These are phyloP conservation scores for Arthrinium puccinioides DNA, from an alignment of 2,329 filamentous ascomycete genomes.

Conservation along the genomic window DNA sequence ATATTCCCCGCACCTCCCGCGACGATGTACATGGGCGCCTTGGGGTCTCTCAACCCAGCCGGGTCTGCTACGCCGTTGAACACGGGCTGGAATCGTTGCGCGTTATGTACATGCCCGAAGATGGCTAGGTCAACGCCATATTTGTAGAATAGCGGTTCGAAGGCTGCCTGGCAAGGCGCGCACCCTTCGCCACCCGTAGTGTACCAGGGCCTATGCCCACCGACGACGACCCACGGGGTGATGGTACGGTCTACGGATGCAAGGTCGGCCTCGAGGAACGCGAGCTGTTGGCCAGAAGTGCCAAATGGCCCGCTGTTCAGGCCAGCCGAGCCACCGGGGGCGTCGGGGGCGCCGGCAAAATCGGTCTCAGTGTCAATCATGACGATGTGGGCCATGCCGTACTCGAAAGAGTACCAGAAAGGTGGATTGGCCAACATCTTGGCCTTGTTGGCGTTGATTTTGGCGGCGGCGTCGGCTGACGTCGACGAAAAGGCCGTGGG, in stretches of 20 bases:
- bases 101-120: slow-evolving; percentile 52
- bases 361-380: slow-evolving; percentile 53
- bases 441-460: slow-evolving; percentile 36
- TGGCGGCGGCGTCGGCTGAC: slow-evolving; percentile 33
- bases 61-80: slow-evolving; percentile 27
- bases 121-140: slow-evolving; percentile 51
- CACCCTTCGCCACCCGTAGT: slow-evolving; percentile 30
- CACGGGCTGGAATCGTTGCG: slow-evolving; percentile 42
- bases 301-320: slow-evolving; percentile 45
- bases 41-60: slow-evolving; percentile 28
- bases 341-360: slow-evolving; percentile 42
- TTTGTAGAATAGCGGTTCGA: slow-evolving; percentile 45
- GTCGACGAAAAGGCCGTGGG: slow-evolving; percentile 42
- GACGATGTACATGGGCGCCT: slow-evolving; percentile 45
- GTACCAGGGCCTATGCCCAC: slow-evolving; percentile 41
- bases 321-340: slow-evolving; percentile 28
- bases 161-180: slow-evolving; percentile 39
- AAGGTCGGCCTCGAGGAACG: slow-evolving; percentile 48
- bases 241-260: slow-evolving; percentile 46
- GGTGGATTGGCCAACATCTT: slow-evolving; percentile 37
- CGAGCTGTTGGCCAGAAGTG: slow-evolving; percentile 37
- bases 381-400: slow-evolving; percentile 47
- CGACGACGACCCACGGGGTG: slow-evolving; percentile 46
- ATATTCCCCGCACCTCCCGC: slow-evolving; percentile 50
- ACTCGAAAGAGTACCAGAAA: slow-evolving; percentile 55